Base-by-base conservation (phyloP, 2,329 filamentous ascomycete species). In the Lasiodiplodia gonubiensis region DNA sequence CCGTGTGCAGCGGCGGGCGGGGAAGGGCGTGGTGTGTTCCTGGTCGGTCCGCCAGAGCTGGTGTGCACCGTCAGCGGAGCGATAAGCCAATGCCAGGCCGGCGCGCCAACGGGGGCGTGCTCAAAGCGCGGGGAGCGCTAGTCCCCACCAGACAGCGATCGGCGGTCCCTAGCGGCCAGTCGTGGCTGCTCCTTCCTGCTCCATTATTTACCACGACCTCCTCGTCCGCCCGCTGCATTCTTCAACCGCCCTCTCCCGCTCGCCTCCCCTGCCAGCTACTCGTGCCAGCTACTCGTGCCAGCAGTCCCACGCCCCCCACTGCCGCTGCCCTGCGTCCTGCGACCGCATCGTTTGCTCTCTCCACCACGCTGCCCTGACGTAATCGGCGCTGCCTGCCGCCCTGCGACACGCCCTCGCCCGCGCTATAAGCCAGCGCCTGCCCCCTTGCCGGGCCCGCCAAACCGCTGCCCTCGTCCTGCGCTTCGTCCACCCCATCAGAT, bases 401-500 rank as follows among this genome's bases (percentile, higher is more conserved):
- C 52, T 27, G 16, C 25, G 27, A 42, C 39, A 16, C 33, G 18
- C 64, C 21, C 33, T 65, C 42, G 51, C 54, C 46, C 59, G 30
- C 46, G 59, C 42, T 30, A 63, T 33, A 54, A 49, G 30, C 23
- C 55, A 33, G 25, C 65, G 35, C 55, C 54, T 30, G 35, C 46
- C 27, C n/a, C 64, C 39, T 60, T 54, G 30, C 64, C 8, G 21
- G 49, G 60, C 46, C 33, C 39, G 61, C 33, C 33, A 54, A 54
- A 53, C 48, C 23, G 7, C 46, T 23, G 21, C 35, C 55, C 37
- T 4, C 48, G 69, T 72, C 68, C 59, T 74, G 69, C 27, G 73
- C 75, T 1, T 68, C 67, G 1, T 67, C 64, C 57, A 77, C 75
- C 16, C 78, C 11, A 46, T 5, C 71, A 68, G 68, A 16, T 14